Conservation (phyloP, 805 yeast genomes). For the Lachancea mirantina region DNA sequence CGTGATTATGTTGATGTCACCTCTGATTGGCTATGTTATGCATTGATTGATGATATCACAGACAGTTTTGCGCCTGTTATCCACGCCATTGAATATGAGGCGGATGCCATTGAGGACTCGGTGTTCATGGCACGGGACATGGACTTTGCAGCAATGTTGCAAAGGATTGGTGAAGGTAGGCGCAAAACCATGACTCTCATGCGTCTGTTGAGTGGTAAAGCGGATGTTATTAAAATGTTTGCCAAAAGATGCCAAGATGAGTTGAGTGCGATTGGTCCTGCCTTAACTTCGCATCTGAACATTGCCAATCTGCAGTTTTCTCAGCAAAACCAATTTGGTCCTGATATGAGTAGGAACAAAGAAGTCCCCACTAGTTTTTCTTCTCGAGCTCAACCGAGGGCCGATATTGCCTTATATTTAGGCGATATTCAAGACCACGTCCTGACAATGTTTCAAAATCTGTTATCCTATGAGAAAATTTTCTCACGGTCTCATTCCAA, state of each 20-base stretch:
- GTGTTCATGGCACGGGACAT: constrained; percentile 73
- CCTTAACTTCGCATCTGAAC: constrained; percentile 34
- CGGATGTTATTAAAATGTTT: constrained; percentile 93
- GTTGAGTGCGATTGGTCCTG: constrained; percentile 36
- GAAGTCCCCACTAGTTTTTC: constrained; percentile 8
- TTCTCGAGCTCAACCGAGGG: constrained; percentile 57
- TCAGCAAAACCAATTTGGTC: constrained; percentile 3
- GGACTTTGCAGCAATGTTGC: constrained; percentile 71
- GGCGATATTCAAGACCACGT: constrained; percentile 98
- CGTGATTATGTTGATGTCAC: constrained; percentile 71
- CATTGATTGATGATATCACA: constrained; percentile 74
- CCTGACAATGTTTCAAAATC: constrained; percentile 89
- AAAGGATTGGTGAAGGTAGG: constrained; percentile 81
- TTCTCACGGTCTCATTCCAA: constrained; percentile 87
- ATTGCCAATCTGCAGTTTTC: constrained; percentile 31
- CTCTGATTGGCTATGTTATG: constrained; percentile 80
- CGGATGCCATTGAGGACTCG: constrained; percentile 71
- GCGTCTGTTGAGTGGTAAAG: constrained; percentile 86
- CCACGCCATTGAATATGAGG: constrained; percentile 70
- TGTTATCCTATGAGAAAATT: constrained; percentile 85
- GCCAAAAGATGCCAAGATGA: constrained; percentile 88
- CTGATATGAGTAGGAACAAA: not conserved
- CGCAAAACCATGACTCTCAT: constrained; percentile 87
- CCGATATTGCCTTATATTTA: constrained; percentile 82
- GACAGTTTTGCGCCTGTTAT: constrained; percentile 81